Evolutionary conservation across 2,329 filamentous ascomycete genomes (phyloP), one percentile per base, ranked within the genome.

Genomic region (Paraphaeosphaeria minitans): DNA sequence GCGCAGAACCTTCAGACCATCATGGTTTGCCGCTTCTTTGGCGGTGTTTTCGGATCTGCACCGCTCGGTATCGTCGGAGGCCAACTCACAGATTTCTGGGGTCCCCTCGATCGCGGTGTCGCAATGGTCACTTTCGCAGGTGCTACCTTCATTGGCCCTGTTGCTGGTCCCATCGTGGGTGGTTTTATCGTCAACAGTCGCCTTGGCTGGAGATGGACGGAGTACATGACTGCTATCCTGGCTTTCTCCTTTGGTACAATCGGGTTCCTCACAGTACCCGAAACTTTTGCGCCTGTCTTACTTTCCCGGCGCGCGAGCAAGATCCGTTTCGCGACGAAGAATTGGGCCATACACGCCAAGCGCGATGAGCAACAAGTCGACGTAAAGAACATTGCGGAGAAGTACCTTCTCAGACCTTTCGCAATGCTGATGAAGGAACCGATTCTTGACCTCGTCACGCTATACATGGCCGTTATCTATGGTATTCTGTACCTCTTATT

Each of bases 191-290:
- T 79, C 0, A 74, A 81, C 42, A 80, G 75, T 7, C 64, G 79
- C 61, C 78, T 85, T 1, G 82, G 83, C 16, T 86, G 84, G 84
- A 76, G 84, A 19, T 86, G 84, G 83, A 86, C 83, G 0, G 79
- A 79, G 10, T 86, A 81, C 76, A 78, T 86, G 24, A 85, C 82
- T 0, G 66, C 82, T 47, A 85, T 87, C 51, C 77, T 83, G 65
- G 58, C 48, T 5, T 61, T 62, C 9, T 65, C 78, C 4, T 78
- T 84, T 59, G 77, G 77, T 2, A 49, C 75, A 3, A 57, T 83
- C n/a, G 79, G 76, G 0, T 59, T 82, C 14, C 58, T 83, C 29
- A 66, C 81, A n/a, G 72, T 85, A 1, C 81, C 80, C 0, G 84
- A 87, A 68, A 82, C 84, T 0, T 85, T 80, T 35, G 77, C 73